Conservation (phyloP, 1,284 basidiomycete genomes). For the Moniliella sp. region DNA sequence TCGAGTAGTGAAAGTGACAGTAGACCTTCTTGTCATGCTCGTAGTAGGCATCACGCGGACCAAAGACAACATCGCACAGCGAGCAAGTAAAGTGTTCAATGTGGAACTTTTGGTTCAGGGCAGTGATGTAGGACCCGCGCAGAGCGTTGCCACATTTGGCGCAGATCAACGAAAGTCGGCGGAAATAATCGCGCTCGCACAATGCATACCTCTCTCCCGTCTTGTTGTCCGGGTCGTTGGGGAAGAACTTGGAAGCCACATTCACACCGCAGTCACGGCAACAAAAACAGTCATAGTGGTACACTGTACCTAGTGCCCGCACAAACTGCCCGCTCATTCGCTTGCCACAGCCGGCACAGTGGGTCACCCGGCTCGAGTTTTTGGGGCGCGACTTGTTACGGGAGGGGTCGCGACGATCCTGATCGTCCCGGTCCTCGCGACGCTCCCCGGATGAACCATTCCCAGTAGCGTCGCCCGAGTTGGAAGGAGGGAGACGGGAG, state of each 20-base stretch:
- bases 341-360: slow-evolving; percentile 21
- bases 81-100: slow-evolving; percentile 99
- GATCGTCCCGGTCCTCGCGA: too few relatives aligned
- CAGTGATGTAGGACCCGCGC: slow-evolving; percentile 92
- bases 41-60: slow-evolving; percentile 94
- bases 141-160: slow-evolving; percentile 81
- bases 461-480: too few relatives aligned
- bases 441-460: too few relatives aligned
- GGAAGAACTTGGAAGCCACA: slow-evolving; percentile 96
- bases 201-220: slow-evolving; percentile 12
- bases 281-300: slow-evolving; percentile 86
- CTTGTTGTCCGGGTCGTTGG: slow-evolving; percentile 46
- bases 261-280: slow-evolving; percentile 80
- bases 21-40: slow-evolving; percentile 85
- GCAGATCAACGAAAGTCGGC: slow-evolving; percentile 82
- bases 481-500: too few relatives aligned
- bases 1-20: slow-evolving; percentile 64
- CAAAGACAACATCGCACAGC: slow-evolving; percentile 80
- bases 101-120: slow-evolving; percentile 92
- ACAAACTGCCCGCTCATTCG: slow-evolving; percentile 78
- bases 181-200: slow-evolving; percentile 93
- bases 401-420: too few relatives aligned
- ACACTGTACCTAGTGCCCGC: slow-evolving; percentile 75
- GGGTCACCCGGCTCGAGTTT: too few relatives aligned
- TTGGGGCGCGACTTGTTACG: too few relatives aligned